These are phyloP conservation scores for Rhynchospora breviuscula DNA, from an alignment of 176 grass and related monocot species.

Conservation along the genomic window DNA sequence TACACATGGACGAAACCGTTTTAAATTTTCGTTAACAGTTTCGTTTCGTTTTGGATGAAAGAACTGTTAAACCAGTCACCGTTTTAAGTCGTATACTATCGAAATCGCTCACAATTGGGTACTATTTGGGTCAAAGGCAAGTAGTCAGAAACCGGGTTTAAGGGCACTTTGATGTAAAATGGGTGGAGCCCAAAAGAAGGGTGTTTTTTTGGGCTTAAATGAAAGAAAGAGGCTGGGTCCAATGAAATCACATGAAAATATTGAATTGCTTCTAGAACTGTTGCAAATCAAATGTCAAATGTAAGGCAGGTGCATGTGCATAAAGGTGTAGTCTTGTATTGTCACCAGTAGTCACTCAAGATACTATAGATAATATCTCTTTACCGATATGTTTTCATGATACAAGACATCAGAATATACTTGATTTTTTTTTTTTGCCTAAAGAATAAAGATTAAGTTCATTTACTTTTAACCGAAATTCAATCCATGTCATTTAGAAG, in stretches of 20 bases:
- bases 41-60: no score
- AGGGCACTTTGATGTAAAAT: neutral
- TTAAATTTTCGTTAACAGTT: no score
- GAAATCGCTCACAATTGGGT: neutral
- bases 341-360: neutral
- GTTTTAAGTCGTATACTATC: neutral
- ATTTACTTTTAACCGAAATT: neutral
- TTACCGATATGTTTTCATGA: neutral
- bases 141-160: neutral
- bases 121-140: conserved; percentile 21
- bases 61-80: no score
- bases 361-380: neutral
- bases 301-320: conserved; percentile 2
- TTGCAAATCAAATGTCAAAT: neutral
- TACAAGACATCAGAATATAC: neutral
- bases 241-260: neutral
- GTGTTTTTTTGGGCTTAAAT: neutral
- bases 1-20: no score
- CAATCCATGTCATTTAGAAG: neutral
- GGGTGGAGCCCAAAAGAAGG: conserved; percentile 16
- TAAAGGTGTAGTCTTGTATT: neutral
- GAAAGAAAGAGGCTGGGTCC: neutral
- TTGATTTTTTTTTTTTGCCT: neutral
- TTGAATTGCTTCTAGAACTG: neutral
- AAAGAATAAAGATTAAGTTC: neutral